Percentiles rank a stretch among this genome's conserved stretches.
Conservation (phyloP, 2,329 filamentous ascomycete genomes). For the Furcasterigmium sp. region DNA sequence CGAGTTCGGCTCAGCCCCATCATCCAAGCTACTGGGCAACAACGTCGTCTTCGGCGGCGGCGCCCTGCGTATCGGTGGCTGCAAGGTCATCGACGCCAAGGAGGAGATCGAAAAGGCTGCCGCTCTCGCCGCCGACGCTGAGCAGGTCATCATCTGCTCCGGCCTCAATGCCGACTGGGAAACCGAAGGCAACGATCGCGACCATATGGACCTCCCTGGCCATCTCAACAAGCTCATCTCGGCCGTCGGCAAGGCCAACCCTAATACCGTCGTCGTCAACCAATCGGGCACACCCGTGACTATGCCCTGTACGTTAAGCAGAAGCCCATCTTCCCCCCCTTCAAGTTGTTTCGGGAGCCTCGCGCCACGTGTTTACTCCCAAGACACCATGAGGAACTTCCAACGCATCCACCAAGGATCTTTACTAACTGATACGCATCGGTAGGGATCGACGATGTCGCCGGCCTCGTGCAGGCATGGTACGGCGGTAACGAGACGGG, state of each 20-base stretch:
- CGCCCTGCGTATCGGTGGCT: constrained; percentile 57
- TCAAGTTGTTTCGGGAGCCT: too few relatives aligned
- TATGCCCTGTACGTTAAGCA: too few relatives aligned
- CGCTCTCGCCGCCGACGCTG: constrained; percentile 60
- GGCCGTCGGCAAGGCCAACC: constrained; percentile 60
- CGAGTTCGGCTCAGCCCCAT: constrained; percentile 55
- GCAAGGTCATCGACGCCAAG: constrained; percentile 50
- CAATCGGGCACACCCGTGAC: constrained; percentile 71
- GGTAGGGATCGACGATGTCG: constrained; percentile 47
- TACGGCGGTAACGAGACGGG: constrained; percentile 81
- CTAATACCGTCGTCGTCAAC: constrained; percentile 66
- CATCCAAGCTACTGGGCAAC: constrained; percentile 47
- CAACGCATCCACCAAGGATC: too few relatives aligned
- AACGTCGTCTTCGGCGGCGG: constrained; percentile 51
- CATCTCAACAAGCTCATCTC: constrained; percentile 65
- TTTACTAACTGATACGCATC: too few relatives aligned
- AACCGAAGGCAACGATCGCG: constrained; percentile 71
- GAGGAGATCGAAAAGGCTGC: constrained; percentile 63
- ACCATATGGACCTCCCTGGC: constrained; percentile 71
- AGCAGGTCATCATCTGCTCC: constrained; percentile 73
- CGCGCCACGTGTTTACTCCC: too few relatives aligned
- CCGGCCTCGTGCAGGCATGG: constrained; percentile 69
- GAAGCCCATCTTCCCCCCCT: too few relatives aligned
- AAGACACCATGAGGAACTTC: too few relatives aligned
- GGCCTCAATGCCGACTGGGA: constrained; percentile 77